Conservation (phyloP, 805 yeast genomes). For the Hanseniaspora singularis region DNA sequence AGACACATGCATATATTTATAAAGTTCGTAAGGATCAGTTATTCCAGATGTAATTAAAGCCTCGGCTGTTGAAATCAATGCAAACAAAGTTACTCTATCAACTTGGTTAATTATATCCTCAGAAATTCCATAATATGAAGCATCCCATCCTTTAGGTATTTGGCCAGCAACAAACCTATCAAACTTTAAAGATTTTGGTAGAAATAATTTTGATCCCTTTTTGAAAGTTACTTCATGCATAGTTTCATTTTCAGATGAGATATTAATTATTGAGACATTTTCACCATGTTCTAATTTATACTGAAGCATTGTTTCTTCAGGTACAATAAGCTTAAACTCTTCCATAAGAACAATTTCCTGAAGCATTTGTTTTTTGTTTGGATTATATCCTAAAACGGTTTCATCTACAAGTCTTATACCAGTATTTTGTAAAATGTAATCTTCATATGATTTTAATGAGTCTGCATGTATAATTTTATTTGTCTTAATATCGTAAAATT, state of each 20-base stretch:
- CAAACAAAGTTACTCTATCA: slow-evolving; percentile 73
- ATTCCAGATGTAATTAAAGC: slow-evolving; percentile 72
- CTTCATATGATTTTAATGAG: slow-evolving; percentile 61
- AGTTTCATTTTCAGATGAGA: slow-evolving; percentile 43
- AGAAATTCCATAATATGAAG: slow-evolving; percentile 66
- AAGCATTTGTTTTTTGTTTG: slow-evolving; percentile 62
- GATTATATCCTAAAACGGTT: slow-evolving; percentile 54
- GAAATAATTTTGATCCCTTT: slow-evolving; percentile 64
- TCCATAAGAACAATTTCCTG: slow-evolving; percentile 81
- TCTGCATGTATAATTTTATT: slow-evolving; percentile 64
- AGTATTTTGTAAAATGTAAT: slow-evolving; percentile 59
- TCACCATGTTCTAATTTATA: slow-evolving; percentile 74
- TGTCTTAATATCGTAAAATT: slow-evolving; percentile 76
- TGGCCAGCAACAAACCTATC: slow-evolving; percentile 35
- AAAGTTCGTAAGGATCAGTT: slow-evolving; percentile 85
- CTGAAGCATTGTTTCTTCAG: slow-evolving; percentile 70
- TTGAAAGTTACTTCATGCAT: slow-evolving; percentile 57
- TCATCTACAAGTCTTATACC: slow-evolving; percentile 72
- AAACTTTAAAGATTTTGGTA: slow-evolving; percentile 46
- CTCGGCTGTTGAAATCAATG: slow-evolving; percentile 72
- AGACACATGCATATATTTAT: slow-evolving; percentile 80
- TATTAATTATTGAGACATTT: slow-evolving; percentile 43
- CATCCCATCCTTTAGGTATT: slow-evolving; percentile 85
- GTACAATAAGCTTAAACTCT: slow-evolving; percentile 73
- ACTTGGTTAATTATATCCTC: slow-evolving; percentile 74